phyloP scores from a whole-genome alignment of 1,139 yeast genomes.

The Magnusiomyces sp. region DNA sequence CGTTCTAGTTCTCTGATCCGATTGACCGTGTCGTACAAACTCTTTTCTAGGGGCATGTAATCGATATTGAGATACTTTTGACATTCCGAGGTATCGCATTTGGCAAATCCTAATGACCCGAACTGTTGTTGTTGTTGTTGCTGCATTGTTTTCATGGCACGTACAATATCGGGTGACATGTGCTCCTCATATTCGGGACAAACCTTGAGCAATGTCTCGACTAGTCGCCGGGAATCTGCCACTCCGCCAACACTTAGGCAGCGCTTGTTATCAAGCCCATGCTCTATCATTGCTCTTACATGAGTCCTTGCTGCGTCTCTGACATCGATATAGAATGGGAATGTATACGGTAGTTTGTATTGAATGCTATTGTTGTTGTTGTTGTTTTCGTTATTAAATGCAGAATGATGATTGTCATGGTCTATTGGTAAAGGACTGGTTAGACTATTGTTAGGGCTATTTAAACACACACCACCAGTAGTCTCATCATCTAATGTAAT shows the following conservation, averaged over 20 bases:
- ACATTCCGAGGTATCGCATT: conserved; percentile 18
- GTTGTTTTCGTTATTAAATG: no score
- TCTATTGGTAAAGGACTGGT: background rate
- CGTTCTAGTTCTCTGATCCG: no score
- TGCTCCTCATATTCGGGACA: conserved; percentile 8
- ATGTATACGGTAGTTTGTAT: background rate
- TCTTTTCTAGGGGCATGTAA: conserved; percentile 19
- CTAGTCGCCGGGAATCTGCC: conserved; percentile 27
- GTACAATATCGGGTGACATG: background rate
- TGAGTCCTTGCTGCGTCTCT: conserved; percentile 11
- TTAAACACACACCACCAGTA: background rate
- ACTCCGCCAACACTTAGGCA: conserved; percentile 31
- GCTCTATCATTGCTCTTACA: conserved; percentile 16
- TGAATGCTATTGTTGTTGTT: no score
- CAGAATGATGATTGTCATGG: background rate
- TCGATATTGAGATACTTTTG: conserved; percentile 17
- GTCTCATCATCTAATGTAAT: background rate
- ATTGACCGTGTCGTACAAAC: conserved; percentile 17
- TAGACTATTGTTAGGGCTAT: background rate
- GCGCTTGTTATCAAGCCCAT: conserved; percentile 32
- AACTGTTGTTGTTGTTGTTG: background rate
- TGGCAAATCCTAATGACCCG: conserved; percentile 2
- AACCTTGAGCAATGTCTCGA: conserved; percentile 29
- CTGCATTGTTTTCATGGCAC: background rate
- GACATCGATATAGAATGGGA: conserved; percentile 9